Percentiles rank a stretch among this genome's conserved stretches.
These are phyloP conservation scores for Nakazawaea ernobii DNA, from an alignment of 805 yeast species.

Conservation along the genomic window DNA sequence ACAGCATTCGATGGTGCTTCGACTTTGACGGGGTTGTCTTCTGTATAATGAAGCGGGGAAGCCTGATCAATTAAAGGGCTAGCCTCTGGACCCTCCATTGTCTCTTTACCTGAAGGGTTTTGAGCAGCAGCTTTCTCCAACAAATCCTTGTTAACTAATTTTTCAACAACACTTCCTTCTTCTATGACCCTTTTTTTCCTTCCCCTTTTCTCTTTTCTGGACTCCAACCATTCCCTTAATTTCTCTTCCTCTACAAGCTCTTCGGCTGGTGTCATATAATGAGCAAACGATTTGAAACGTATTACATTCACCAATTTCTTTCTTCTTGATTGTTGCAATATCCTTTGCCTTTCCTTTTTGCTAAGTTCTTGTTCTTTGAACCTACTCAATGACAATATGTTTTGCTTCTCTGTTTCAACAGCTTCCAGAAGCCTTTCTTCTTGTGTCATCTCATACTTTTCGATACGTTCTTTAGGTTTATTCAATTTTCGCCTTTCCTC, in stretches of 20 bases:
- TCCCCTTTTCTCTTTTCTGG: slow-evolving; percentile 32
- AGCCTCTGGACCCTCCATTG: not conserved
- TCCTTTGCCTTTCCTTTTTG: slow-evolving; percentile 72
- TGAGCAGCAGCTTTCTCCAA: not conserved
- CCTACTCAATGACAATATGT: slow-evolving; percentile 63
- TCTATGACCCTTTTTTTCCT: slow-evolving; percentile 24
- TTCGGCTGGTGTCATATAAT: slow-evolving; percentile 54
- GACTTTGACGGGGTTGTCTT: no score
- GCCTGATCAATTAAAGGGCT: not conserved
- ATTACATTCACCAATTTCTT: slow-evolving; percentile 55
- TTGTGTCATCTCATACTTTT: slow-evolving; percentile 48
- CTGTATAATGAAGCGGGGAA: no score
- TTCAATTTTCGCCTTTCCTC: slow-evolving; percentile 45
- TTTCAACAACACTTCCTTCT: not conserved
- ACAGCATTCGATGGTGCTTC: no score
- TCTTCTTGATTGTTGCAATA: slow-evolving; percentile 61
- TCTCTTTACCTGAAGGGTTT: not conserved
- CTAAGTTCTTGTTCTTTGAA: slow-evolving; percentile 82
- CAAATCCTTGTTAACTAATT: not conserved
- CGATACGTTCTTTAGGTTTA: slow-evolving; percentile 24
- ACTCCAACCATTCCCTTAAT: slow-evolving; percentile 27
- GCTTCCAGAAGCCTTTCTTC: slow-evolving; percentile 80
- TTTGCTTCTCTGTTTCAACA: slow-evolving; percentile 73
- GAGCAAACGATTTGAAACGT: slow-evolving; percentile 42
- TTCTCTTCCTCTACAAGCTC: slow-evolving; percentile 48